Evolutionary conservation across 768 basidiomycete species (phyloP).

Genomic region (Rhodotorula toruloides): DNA sequence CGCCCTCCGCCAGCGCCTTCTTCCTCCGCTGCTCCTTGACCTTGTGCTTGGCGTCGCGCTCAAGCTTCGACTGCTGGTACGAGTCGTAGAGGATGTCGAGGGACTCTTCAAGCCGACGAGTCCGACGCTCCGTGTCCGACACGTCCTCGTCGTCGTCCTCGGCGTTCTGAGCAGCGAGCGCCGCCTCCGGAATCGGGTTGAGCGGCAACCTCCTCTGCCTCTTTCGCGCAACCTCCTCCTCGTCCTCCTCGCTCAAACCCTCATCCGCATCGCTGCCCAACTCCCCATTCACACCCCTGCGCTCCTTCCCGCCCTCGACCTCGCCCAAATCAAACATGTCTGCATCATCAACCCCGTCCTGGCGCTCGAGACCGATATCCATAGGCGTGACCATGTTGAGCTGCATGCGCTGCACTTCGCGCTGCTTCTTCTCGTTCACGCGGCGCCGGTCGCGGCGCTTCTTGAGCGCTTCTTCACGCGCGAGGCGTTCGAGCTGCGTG

Average conservation of each 20-base stretch:
- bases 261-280: slow-evolving; percentile 50
- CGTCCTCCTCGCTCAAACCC: slow-evolving; percentile 46
- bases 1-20: slow-evolving; percentile 55
- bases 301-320: slow-evolving; percentile 53
- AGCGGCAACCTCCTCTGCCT: neutral
- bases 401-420: slow-evolving; percentile 89
- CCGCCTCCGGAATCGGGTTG: slow-evolving; percentile 13
- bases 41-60: slow-evolving; percentile 80
- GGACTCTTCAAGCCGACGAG: slow-evolving; percentile 70
- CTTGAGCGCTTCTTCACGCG: slow-evolving; percentile 66
- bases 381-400: slow-evolving; percentile 96
- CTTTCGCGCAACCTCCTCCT: slow-evolving; percentile 42
- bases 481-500: slow-evolving; percentile 71
- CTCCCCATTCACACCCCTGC: slow-evolving; percentile 49
- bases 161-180: slow-evolving; percentile 52
- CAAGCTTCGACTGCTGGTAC: slow-evolving; percentile 71
- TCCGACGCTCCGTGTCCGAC: slow-evolving; percentile 62
- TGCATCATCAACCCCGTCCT: slow-evolving; percentile 70
- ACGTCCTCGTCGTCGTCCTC: slow-evolving; percentile 54
- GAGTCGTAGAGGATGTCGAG: slow-evolving; percentile 82
- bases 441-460: slow-evolving; percentile 73
- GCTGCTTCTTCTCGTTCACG: slow-evolving; percentile 79
- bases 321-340: slow-evolving; percentile 81
- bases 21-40: slow-evolving; percentile 73
- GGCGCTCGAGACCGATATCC: slow-evolving; percentile 84